Evolutionary conservation across 441 rosid genomes (phyloP).

Genomic region (Erodium trifolium): DNA sequence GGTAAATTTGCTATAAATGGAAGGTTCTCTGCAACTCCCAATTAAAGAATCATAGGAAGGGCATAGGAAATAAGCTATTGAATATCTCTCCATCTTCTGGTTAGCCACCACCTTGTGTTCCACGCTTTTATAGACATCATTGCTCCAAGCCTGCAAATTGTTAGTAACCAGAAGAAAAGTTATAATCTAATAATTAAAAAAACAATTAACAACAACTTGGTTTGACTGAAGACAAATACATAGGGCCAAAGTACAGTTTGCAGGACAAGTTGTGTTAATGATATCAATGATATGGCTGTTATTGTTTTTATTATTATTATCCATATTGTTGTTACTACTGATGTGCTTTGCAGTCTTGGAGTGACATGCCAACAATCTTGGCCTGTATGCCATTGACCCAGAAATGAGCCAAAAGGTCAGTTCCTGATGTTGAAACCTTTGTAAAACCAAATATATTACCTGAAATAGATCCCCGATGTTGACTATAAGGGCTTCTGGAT

Average conservation of each 20-base stretch:
- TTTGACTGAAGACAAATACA: neutral
- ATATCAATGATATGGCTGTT: neutral
- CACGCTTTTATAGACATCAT: slow-evolving; percentile 52
- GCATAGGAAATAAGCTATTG: slow-evolving; percentile 58
- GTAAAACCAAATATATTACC: slow-evolving; percentile 20
- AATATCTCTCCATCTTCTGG: slow-evolving; percentile 38
- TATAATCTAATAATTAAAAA: neutral
- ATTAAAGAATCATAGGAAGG: slow-evolving; percentile 46
- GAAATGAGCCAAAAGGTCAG: neutral
- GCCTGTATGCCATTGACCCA: neutral
- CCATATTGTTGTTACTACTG: neutral
- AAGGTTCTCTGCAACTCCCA: slow-evolving; percentile 34
- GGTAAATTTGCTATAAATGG: slow-evolving; percentile 41
- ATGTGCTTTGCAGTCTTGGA: neutral
- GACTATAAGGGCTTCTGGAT: slow-evolving; percentile 51
- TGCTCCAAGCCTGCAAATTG: slow-evolving; percentile 58
- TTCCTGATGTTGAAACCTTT: neutral
- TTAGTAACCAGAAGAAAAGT: neutral
- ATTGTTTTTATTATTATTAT: no score
- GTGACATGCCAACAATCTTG: neutral
- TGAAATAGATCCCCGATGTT: slow-evolving; percentile 68
- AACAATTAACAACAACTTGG: no score
- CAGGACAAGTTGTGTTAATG: neutral
- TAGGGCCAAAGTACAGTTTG: neutral
- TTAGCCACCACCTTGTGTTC: slow-evolving; percentile 54